These are phyloP conservation scores for Triticum turgidum DNA, from an alignment of 176 grass and related monocot species.

Conservation along the genomic window DNA sequence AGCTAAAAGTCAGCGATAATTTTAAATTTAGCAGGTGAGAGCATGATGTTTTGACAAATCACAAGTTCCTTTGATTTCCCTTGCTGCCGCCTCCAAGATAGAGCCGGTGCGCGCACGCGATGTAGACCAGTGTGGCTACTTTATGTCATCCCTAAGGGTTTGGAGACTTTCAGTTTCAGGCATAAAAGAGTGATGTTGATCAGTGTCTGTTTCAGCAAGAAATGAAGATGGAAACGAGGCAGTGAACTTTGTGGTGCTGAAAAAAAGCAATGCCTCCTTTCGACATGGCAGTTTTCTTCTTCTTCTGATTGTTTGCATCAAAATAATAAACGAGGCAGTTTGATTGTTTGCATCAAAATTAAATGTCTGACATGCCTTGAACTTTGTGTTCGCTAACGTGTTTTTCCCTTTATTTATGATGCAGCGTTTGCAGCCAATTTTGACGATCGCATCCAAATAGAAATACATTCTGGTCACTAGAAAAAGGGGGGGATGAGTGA, in stretches of 20 bases:
- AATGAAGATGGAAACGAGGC: neutral
- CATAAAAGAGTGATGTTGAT: neutral
- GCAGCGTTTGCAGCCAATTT: neutral
- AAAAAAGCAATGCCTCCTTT: neutral
- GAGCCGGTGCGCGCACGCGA: conserved; percentile 1
- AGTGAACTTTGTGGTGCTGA: neutral
- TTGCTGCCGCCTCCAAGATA: neutral
- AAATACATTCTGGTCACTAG: neutral
- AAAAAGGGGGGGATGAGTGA: neutral
- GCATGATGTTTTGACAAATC: neutral
- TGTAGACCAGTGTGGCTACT: neutral
- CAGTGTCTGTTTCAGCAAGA: neutral
- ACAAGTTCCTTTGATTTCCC: neutral
- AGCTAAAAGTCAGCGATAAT: conserved; percentile 31
- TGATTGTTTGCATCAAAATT: neutral
- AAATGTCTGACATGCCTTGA: neutral
- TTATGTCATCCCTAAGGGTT: neutral
- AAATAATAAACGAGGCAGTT: neutral
- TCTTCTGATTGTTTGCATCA: neutral
- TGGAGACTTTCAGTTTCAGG: conserved; percentile 10
- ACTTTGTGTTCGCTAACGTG: no score
- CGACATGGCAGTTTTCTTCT: neutral
- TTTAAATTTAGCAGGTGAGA: conserved; percentile 1
- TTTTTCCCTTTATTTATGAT: neutral
- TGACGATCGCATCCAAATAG: neutral